Base-by-base conservation (phyloP, 495 filamentous ascomycete species). In the Penicillium cosmopolitanum region DNA sequence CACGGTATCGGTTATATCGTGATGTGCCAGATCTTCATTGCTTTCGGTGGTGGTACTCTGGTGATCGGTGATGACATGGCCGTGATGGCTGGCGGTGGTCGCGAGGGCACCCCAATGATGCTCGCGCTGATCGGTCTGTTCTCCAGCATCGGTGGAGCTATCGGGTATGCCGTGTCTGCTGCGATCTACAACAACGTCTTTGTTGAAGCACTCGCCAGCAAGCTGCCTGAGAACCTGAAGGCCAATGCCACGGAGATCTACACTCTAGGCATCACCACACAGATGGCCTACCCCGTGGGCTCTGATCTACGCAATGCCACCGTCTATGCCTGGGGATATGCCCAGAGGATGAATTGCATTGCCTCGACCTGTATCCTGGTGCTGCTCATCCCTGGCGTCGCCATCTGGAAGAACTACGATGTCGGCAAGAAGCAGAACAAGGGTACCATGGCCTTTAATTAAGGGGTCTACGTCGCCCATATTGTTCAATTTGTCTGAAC, bases 1-100 rank as follows among this genome's bases (percentile, higher is more conserved):
- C 74, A 77, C 35, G 67, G 77, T 43, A 77, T 92, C 36, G 89
- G 87, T 23, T 90, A 87, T 69, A 75, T 94, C 34, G 75, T 91
- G 66, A 90, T 92, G 86, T 88, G 84, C 66, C 88, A 93, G 70
- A 88, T 93, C 66, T 87, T 92, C 73, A 90, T 92, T 63, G 85
- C 89, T 28, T 84, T 93, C 53, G 77, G 80, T 13, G 88, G 87
- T 16, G 85, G 86, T 34, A 86, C 82, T 3, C 65, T 88, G 6
- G 74, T 92, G 54, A 88, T 92, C 66, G 80, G 77, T 51, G 81
- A 89, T 62, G 84, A 93, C 58, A 88, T 92, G 70, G 88, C 88
- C 4, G 84, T 85, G 70, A 89, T 92, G 88, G 87, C 89, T 1
- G 84, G 82, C 4, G 80, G 84, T 6, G 73, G 74, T 21, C 74